These are phyloP conservation scores for Naganishia onofrii DNA, from an alignment of 768 basidiomycete genomes.

Conservation along the genomic window DNA sequence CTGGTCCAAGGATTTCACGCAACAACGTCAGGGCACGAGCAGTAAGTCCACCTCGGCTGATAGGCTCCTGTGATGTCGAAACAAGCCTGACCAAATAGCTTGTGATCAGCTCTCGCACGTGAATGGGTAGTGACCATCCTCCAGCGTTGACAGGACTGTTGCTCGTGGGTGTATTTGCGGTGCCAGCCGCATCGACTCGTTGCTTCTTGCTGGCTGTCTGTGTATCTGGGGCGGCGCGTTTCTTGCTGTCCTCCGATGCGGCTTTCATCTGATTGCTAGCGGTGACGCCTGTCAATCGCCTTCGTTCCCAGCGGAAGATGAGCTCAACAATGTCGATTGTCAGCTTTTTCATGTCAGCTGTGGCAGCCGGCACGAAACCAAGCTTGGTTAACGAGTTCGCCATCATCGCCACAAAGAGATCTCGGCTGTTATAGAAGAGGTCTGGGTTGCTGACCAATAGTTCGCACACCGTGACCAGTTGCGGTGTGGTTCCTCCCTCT, in stretches of 20 bases:
- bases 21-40: conserved; percentile 57
- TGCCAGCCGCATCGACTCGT: conserved; percentile 51
- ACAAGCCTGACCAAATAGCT: conserved; percentile 92
- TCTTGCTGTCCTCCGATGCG: conserved; percentile 47
- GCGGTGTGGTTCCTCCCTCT: conserved; percentile 67
- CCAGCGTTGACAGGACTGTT: conserved; percentile 40
- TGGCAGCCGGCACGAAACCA: conserved; percentile 69
- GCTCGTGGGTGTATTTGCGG: conserved; percentile 43
- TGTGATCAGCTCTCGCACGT: conserved; percentile 83
- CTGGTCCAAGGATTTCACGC: conserved; percentile 72
- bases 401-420: conserved; percentile 88
- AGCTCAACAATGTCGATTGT: conserved; percentile 88
- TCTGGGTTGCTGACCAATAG: conserved; percentile 86
- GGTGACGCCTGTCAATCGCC: conserved; percentile 46
- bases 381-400: conserved; percentile 83
- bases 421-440: conserved; percentile 87
- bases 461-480: conserved; percentile 78
- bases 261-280: conserved; percentile 55
- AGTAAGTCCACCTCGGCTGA: conserved; percentile 51
- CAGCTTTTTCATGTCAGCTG: conserved; percentile 74
- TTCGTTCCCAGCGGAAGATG: conserved; percentile 83
- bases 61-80: conserved; percentile 58
- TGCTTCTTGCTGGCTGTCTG: conserved; percentile 32
- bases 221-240: conserved; percentile 23
- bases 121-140: conserved; percentile 72